These are phyloP conservation scores for Cystobasidiopsis lactophilus DNA, from an alignment of 768 basidiomycete species.

Conservation along the genomic window DNA sequence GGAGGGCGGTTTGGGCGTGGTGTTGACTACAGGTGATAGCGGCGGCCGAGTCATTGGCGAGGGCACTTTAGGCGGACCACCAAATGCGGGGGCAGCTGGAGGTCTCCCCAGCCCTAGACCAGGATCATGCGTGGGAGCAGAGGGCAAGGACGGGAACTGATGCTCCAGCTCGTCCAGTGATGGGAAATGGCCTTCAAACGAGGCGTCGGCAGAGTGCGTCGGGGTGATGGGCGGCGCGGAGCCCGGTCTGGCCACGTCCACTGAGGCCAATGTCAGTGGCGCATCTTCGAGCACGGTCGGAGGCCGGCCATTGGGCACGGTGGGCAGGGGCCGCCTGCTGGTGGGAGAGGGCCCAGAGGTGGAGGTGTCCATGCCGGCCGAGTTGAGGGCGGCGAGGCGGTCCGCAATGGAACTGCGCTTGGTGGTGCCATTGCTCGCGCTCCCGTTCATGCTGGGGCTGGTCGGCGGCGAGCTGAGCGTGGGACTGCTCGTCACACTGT, in stretches of 20 bases:
- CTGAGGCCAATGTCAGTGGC: background rate
- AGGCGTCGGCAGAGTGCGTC: background rate
- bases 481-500: background rate
- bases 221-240: background rate
- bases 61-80: too few relatives aligned
- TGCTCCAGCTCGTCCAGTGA: background rate
- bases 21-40: background rate
- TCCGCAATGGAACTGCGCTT: background rate
- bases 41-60: background rate
- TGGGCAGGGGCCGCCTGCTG: background rate
- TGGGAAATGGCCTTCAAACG: background rate
- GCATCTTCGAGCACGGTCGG: background rate
- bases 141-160: background rate
- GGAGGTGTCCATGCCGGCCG: constrained; percentile 3
- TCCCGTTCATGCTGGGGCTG: too few relatives aligned
- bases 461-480: background rate
- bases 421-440: background rate
- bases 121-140: background rate
- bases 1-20: constrained; percentile 2
- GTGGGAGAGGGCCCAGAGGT: background rate
- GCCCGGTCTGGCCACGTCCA: background rate
- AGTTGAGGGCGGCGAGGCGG: constrained; percentile 5
- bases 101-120: background rate
- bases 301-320: background rate
- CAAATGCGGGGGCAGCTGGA: too few relatives aligned